Evolutionary conservation across 768 basidiomycete species (phyloP), one percentile per base, ranked within the genome.

Genomic region (Kwoniella bestiolae): DNA sequence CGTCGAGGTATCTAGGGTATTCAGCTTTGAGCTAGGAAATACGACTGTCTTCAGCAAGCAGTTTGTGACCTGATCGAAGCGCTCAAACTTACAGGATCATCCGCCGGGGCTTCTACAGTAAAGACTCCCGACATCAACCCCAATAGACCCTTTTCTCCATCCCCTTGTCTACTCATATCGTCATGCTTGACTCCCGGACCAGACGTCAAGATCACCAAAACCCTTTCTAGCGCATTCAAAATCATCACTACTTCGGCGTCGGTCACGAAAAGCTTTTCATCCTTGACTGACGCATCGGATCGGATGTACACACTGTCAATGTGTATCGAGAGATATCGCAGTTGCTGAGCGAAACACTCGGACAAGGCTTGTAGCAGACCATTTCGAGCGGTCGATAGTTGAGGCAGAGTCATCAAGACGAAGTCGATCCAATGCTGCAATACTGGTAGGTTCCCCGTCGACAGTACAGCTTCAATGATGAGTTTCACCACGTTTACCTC

Each of bases 381-480:
- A 25, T 21, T 61, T 56, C 89, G 87, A 1, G 91, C 82, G 2
- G 86, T 83, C 21, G 88, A 89, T 75, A 93, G 91, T 71, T 92
- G 91, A 3, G 92, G 89, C 18, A 94, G 83, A 0, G 92, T 91
- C 88, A 91, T 91, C 59, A 95, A 85, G 65, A 97, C 85, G 78
- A 99, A 98, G 78, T 98, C 95, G 28, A 98, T 84, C 95, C 95
- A 98, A 72, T 96, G 92, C 74, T 96, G 94, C 31, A 95, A 80
- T 26, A 95, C 86, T 1, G 92, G 85, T 29, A 89, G 87, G 81
- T 95, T 96, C 31, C 85, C 81, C 9, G 84, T 82, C 4, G 83
- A 79, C 11, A 88, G 83, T 51, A 98, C 87, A 2, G 91, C 95
- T 75, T 95, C 91, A 18, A 90, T 83, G 23, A 97, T 83, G 0